Base-by-base conservation (phyloP, 768 basidiomycete genomes). In the Favolaschia claudopus region DNA sequence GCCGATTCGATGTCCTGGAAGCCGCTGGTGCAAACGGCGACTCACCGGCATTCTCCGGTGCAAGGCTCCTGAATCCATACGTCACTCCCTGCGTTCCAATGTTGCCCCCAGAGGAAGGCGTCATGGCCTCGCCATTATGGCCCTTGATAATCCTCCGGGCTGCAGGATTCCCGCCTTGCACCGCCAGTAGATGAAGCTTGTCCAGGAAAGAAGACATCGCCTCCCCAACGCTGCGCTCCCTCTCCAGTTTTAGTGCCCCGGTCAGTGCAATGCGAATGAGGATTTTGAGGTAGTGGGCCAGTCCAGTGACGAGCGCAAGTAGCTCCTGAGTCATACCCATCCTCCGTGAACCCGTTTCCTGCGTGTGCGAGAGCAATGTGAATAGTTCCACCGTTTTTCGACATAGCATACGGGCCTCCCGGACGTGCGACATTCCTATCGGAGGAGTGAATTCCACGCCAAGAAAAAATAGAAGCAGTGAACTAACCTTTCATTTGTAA, bases 241-340 rank as follows among this genome's bases (percentile, higher is more conserved):
- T 83, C 76, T 99, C 97, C 29, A 99, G 83, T 76, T 95, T 98
- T 59, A 99, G 83, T 5, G 95, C 93, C 7, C 95, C 96, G 0
- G 97, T 98, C 42, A 99, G 81, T 3, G 97, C 95, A 62, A 99
- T 99, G 47, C 97, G 91, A 63, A 99, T 99, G 51, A 99, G 87
- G 76, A 99, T 99, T 80, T 99, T 99, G 71, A 99, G 89, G 76
- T 99, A 99, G 76, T 99, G 97, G 6, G 97, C 97, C 32, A 99
- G 83, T n/a, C 97, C 96, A 0, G 97, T 99, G 62, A 99, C 97
- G 44, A 99, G 87, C 17, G 96, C 95, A 32, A 99, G 87, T 13
- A 99, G 81, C 67, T 99, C 97, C 75, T 98, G 93, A 17, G 96
- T 98, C 89, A 99, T 96, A 48, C 92, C 93, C 88, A 95, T 94